Evolutionary conservation across 371 early-diverging fungal genomes (phyloP), one percentile per base, ranked within the genome.

Genomic region (Mucor plumbeus): DNA sequence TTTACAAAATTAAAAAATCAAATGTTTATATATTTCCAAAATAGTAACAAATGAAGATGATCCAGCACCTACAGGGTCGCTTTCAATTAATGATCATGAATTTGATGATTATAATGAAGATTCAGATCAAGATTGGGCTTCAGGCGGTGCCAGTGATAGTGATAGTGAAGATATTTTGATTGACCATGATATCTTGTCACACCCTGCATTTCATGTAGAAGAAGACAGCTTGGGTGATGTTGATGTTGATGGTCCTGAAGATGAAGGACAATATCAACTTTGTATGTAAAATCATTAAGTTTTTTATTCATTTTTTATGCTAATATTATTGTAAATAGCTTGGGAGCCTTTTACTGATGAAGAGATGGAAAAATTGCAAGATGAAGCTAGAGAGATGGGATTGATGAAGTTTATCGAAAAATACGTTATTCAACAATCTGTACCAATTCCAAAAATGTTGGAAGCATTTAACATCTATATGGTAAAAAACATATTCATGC

Each of bases 371-470:
- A 50, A 60, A 9, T 7, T 80, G 10, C 66, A 69, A 63, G 75
- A 80, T 17, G 77, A 80, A 44, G 83, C 72, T 13, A 65, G 74
- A 15, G 70, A 77, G 34, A 71, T 72, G 19, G 83, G 82, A 4
- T 48, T 81, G 31, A 73, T 75, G 60, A 84, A 84, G 43, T 90
- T 89, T 65, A 69, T 89, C 68, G 75, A 87, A 54, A 84, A 89
- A 61, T 85, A 87, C 50, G 56, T 87, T 1, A 59, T 83, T 38
- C 72, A 83, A 35, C 70, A 77, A 53, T 64, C 74, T 5, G 63
- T 80, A 11, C 78, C 89, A 4, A 75, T 88, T 26, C 77, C 84
- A 0, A 79, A 88, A 50, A 64, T 89, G 34, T 65, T 89, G 36
- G 87, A 85, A 65, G 88, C 78, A 21, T 88, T 90, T 62, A 68